These are phyloP conservation scores for Erucastrum elatum DNA, from an alignment of 345 rosid species.

Conservation along the genomic window DNA sequence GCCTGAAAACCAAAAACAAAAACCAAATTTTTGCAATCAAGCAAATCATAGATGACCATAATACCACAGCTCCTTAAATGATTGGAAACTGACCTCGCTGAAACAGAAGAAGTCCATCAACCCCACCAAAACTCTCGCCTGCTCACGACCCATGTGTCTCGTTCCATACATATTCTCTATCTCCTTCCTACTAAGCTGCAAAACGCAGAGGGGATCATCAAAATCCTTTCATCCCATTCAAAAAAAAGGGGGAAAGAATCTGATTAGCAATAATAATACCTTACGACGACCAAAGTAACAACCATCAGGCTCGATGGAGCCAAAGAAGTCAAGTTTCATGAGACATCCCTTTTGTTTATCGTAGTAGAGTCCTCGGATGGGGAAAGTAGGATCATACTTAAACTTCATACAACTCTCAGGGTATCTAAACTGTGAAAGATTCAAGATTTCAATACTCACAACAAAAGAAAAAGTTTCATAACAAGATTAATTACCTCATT, in stretches of 20 bases:
- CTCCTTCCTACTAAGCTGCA: slow-evolving; percentile 73
- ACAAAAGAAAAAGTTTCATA: too few relatives aligned
- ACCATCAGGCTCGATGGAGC: slow-evolving; percentile 93
- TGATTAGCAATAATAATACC: slow-evolving; percentile 51
- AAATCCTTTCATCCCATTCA: background rate
- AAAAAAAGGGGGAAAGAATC: background rate
- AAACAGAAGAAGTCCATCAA: slow-evolving; percentile 99
- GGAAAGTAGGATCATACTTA: slow-evolving; percentile 81
- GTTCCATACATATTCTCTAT: slow-evolving; percentile 75
- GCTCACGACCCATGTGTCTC: slow-evolving; percentile 88
- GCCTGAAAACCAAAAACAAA: slow-evolving; percentile 46
- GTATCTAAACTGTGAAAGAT: slow-evolving; percentile 69
- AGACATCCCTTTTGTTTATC: slow-evolving; percentile 87
- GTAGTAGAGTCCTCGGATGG: slow-evolving; percentile 85
- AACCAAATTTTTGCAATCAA: background rate
- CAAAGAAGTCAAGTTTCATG: slow-evolving; percentile 94
- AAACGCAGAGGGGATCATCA: background rate
- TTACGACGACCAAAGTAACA: slow-evolving; percentile 90
- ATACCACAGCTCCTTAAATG: background rate
- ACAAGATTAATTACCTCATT: slow-evolving; percentile 75
- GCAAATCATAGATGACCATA: background rate
- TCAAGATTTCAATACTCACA: background rate
- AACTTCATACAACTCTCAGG: slow-evolving; percentile 72
- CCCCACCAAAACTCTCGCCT: slow-evolving; percentile 84
- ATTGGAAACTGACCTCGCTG: slow-evolving; percentile 67